Evolutionary conservation across 441 rosid species (phyloP).

Genomic region (Adansonia rubrostipa): DNA sequence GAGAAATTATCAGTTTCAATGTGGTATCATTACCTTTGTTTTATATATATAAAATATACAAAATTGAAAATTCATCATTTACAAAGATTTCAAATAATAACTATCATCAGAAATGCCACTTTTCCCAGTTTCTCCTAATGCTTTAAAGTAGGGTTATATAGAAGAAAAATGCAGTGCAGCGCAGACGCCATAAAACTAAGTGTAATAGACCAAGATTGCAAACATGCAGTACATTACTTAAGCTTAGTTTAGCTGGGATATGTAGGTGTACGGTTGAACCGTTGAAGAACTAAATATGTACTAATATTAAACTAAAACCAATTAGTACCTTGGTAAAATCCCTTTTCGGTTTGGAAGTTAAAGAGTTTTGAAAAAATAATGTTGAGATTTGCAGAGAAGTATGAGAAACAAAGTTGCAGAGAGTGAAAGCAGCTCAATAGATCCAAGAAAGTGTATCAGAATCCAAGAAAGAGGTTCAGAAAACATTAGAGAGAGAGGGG

Average conservation of each 20-base stretch:
- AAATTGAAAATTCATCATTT: too few species aligned
- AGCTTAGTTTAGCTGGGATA: conserved; percentile 4
- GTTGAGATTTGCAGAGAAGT: conserved; percentile 23
- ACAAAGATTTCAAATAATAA: conserved; percentile 24
- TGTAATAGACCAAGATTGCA: background rate
- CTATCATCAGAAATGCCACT: background rate
- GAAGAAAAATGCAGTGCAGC: background rate
- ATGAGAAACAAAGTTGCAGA: conserved; percentile 32
- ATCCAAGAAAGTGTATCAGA: conserved; percentile 42
- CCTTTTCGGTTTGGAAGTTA: background rate
- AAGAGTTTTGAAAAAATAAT: background rate
- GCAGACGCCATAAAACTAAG: background rate
- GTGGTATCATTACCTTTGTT: background rate
- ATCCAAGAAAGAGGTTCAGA: conserved; percentile 25
- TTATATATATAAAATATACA: too few species aligned
- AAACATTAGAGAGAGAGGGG: conserved; percentile 26
- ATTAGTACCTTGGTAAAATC: conserved; percentile 5
- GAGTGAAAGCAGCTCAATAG: conserved; percentile 39
- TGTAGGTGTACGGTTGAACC: background rate
- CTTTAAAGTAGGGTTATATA: background rate
- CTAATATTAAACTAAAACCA: background rate
- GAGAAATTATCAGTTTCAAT: background rate
- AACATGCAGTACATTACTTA: background rate
- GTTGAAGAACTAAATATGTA: too few species aligned
- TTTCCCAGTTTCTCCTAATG: background rate